A percentile compares a stretch with the other conserved stretches of the same genome.
Evolutionary conservation across 208 protist genomes (phyloP).

Genomic region (Leishmania martiniquensis): DNA sequence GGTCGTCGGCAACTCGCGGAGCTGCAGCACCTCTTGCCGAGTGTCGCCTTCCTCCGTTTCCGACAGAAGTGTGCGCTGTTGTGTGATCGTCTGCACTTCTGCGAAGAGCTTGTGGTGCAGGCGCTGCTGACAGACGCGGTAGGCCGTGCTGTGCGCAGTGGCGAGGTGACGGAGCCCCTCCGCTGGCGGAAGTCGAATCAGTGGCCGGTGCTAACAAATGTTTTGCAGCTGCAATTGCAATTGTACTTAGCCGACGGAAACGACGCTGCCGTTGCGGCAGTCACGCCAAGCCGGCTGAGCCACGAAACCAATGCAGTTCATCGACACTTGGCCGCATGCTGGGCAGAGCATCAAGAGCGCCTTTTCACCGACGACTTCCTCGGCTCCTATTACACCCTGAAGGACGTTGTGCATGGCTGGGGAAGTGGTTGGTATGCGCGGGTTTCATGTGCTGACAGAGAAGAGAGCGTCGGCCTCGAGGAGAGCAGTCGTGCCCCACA

Average conservation of each 20-base stretch:
- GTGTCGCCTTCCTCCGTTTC: conserved; percentile 8
- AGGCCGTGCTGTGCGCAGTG: conserved; percentile 8
- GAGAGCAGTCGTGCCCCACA: too few species aligned
- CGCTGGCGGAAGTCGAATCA: conserved; percentile 34
- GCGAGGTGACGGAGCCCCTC: background rate
- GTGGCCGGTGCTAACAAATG: conserved; percentile 19
- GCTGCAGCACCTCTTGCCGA: conserved; percentile 21
- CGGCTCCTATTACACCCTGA: conserved; percentile 13
- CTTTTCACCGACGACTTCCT: conserved; percentile 2
- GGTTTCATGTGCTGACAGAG: background rate
- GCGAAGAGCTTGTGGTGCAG: conserved; percentile 38
- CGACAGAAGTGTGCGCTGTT: conserved; percentile 12
- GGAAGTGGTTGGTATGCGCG: conserved; percentile 8
- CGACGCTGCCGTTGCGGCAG: background rate
- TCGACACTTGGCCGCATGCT: background rate
- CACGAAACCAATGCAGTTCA: conserved; percentile 3
- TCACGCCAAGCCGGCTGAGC: background rate
- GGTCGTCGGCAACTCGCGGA: conserved; percentile 4
- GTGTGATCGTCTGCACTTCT: conserved; percentile 7
- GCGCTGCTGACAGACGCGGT: conserved; percentile 23
- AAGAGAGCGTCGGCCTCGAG: background rate
- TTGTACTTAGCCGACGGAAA: background rate
- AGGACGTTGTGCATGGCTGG: conserved; percentile 25
- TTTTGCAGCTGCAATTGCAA: conserved; percentile 26
- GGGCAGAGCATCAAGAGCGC: background rate